Percentiles rank a stretch among this genome's conserved stretches.
Evolutionary conservation across 805 yeast species (phyloP).

Genomic region (Wickerhamiella spandovensis): DNA sequence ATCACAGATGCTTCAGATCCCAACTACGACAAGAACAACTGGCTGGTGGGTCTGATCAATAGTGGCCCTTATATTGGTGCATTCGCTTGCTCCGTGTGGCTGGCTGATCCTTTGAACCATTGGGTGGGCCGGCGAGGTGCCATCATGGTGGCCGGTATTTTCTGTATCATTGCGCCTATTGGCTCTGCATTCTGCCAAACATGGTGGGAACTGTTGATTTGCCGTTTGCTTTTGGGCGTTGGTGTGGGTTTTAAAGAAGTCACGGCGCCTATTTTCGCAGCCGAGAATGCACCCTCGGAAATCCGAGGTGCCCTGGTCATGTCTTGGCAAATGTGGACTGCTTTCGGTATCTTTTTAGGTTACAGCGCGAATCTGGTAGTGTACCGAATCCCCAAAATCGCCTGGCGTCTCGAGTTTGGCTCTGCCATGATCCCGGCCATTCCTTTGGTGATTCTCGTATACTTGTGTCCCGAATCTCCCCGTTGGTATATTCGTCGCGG

Average conservation of each 20-base stretch:
- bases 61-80: slow-evolving; percentile 45
- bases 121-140: slow-evolving; percentile 42
- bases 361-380: slow-evolving; percentile 47
- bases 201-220: slow-evolving; percentile 46
- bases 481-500: slow-evolving; percentile 49
- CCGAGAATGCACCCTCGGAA: slow-evolving; percentile 44
- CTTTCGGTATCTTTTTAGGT: slow-evolving; percentile 58
- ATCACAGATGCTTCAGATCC: slow-evolving; percentile 3
- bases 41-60: slow-evolving; percentile 43
- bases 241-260: slow-evolving; percentile 57
- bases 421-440: slow-evolving; percentile 41
- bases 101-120: slow-evolving; percentile 39
- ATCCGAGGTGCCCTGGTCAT: slow-evolving; percentile 52
- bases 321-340: slow-evolving; percentile 67
- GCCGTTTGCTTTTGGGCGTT: slow-evolving; percentile 44
- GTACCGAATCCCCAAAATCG: slow-evolving; percentile 33
- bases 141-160: slow-evolving; percentile 28
- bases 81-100: slow-evolving; percentile 34
- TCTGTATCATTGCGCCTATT: slow-evolving; percentile 42
- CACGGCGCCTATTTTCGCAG: slow-evolving; percentile 54
- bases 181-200: slow-evolving; percentile 49
- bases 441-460: slow-evolving; percentile 43
- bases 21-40: slow-evolving; percentile 17
- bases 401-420: slow-evolving; percentile 57
- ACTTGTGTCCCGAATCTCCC: slow-evolving; percentile 53